Percentiles rank a stretch among this genome's conserved stretches.
These are phyloP conservation scores for Raffaelea albimanens DNA, from an alignment of 2,329 filamentous ascomycete genomes.

Conservation along the genomic window DNA sequence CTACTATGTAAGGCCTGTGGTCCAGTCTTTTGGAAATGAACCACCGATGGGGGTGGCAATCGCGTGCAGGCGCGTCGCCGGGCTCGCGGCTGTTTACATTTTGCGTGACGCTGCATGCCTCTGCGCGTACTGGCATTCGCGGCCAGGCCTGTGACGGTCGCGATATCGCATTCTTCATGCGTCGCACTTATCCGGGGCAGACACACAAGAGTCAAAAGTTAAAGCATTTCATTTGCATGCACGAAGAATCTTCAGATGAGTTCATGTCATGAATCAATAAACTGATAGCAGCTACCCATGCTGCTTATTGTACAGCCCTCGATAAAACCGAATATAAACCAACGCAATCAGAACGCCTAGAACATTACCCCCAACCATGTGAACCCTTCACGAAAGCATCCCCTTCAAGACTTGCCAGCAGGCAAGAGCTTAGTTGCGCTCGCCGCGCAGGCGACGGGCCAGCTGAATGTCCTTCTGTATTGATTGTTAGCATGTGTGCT, in stretches of 20 bases:
- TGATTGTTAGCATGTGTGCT: constrained; percentile 22
- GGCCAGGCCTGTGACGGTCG: too few species aligned
- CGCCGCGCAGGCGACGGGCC: constrained; percentile 86
- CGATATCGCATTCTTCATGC: too few species aligned
- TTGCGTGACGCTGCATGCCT: too few species aligned
- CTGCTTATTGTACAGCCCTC: constrained; percentile 34
- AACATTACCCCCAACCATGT: constrained; percentile 26
- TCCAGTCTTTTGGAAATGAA: too few species aligned
- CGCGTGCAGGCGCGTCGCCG: too few species aligned
- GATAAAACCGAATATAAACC: constrained; percentile 21
- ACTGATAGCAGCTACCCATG: constrained; percentile 10
- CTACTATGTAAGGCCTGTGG: too few species aligned
- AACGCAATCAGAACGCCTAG: constrained; percentile 34
- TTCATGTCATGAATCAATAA: constrained; percentile 8
- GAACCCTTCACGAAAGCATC: constrained; percentile 28
- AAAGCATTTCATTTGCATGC: background rate
- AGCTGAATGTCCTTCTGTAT: constrained; percentile 86
- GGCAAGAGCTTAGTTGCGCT: constrained; percentile 60
- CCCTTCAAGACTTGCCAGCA: constrained; percentile 19
- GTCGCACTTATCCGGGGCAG: too few species aligned
- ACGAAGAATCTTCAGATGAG: too few species aligned
- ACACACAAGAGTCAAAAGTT: background rate
- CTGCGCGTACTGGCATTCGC: too few species aligned
- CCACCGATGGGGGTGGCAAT: too few species aligned
- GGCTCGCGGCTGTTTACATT: too few species aligned